These are phyloP conservation scores for Colletotrichum lini DNA, from an alignment of 2,329 filamentous ascomycete genomes.

Conservation along the genomic window DNA sequence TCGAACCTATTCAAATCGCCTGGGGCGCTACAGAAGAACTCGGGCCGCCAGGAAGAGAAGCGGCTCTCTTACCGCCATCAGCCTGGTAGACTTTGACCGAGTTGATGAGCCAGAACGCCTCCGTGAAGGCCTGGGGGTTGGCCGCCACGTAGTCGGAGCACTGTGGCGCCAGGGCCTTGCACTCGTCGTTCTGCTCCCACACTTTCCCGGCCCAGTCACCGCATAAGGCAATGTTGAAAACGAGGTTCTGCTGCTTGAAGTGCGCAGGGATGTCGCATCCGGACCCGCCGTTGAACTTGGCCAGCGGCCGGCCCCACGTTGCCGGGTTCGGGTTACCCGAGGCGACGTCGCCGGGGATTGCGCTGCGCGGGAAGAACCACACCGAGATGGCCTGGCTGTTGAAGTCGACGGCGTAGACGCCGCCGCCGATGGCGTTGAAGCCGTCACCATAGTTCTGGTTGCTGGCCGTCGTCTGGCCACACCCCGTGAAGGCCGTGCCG, in stretches of 20 bases:
- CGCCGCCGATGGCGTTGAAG: constrained; percentile 80
- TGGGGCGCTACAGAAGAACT: neutral
- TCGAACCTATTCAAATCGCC: neutral
- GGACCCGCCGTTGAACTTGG: constrained; percentile 75
- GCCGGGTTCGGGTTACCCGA: constrained; percentile 73
- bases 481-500: constrained; percentile 69
- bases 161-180: constrained; percentile 71
- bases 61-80: constrained; percentile 10
- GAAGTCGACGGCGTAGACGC: constrained; percentile 85
- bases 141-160: constrained; percentile 81
- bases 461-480: constrained; percentile 66
- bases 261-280: constrained; percentile 79
- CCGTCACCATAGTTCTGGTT: constrained; percentile 73
- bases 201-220: constrained; percentile 86
- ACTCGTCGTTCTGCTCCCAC: constrained; percentile 72
- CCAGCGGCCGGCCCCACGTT: constrained; percentile 78
- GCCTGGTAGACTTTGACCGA: constrained; percentile 75
- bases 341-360: constrained; percentile 75
- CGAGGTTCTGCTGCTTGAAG: constrained; percentile 81
- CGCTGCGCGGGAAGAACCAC: constrained; percentile 83
- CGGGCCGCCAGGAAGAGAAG: neutral
- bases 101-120: constrained; percentile 85
- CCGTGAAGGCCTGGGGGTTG: constrained; percentile 78
- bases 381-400: constrained; percentile 78
- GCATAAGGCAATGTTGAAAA: constrained; percentile 89